phyloP scores from a whole-genome alignment of 2,329 filamentous ascomycete species.

The Arthroderma uncinatum region DNA sequence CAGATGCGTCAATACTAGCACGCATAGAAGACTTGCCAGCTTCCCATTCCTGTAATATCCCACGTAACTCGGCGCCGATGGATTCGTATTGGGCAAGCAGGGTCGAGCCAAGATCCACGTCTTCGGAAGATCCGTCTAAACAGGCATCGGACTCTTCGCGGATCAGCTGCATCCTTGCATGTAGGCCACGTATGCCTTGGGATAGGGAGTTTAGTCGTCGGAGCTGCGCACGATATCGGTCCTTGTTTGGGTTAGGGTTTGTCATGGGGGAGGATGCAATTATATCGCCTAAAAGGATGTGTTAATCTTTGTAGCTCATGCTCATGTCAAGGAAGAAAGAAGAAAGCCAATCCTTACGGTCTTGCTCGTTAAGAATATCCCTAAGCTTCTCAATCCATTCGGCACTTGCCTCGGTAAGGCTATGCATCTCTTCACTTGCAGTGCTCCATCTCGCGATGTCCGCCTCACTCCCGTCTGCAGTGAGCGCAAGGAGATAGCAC shows the following conservation, averaged over 20 bases:
- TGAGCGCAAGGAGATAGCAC: conserved; percentile 77
- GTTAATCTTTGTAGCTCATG: conserved; percentile 9
- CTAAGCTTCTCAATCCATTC: conserved; percentile 55
- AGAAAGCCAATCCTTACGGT: conserved; percentile 46
- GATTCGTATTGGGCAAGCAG: conserved; percentile 88
- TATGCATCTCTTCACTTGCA: conserved; percentile 62
- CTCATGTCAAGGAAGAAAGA: conserved; percentile 7
- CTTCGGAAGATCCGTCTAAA: conserved; percentile 58
- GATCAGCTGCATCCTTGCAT: conserved; percentile 86
- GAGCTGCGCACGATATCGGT: conserved; percentile 75
- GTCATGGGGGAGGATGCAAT: conserved; percentile 37
- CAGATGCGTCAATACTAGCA: conserved; percentile 59
- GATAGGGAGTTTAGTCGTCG: conserved; percentile 81
- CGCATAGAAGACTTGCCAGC: conserved; percentile 73
- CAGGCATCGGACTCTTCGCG: conserved; percentile 77
- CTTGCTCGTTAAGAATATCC: conserved; percentile 63
- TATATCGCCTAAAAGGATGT: conserved; percentile 29
- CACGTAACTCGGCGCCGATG: conserved; percentile 75
- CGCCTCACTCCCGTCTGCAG: conserved; percentile 64
- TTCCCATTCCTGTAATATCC: conserved; percentile 75
- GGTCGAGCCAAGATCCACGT: conserved; percentile 61
- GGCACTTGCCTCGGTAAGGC: conserved; percentile 51
- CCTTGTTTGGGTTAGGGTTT: conserved; percentile 46
- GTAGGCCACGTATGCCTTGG: conserved; percentile 77
- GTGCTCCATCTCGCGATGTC: conserved; percentile 71